These are phyloP conservation scores for Cercospora berteroae DNA, from an alignment of 2,329 filamentous ascomycete species.

Conservation along the genomic window DNA sequence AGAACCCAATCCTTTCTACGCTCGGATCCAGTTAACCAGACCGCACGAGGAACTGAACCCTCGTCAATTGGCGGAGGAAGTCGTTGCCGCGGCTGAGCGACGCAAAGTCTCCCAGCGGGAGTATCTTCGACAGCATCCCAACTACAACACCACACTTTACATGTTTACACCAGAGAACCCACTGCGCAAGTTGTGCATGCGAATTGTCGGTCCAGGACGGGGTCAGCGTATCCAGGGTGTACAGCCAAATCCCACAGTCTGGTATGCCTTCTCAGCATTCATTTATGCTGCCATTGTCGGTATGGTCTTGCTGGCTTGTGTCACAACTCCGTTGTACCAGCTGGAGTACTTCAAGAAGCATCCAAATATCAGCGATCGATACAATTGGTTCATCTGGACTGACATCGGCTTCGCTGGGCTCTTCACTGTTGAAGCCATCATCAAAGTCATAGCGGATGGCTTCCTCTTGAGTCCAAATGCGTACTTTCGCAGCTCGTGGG, in stretches of 20 bases:
- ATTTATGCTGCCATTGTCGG: conserved; percentile 92
- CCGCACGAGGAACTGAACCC: conserved; percentile 79
- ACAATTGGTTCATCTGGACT: conserved; percentile 94
- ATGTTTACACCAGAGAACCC: conserved; percentile 77
- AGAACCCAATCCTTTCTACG: conserved; percentile 95
- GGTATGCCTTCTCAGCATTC: conserved; percentile 91
- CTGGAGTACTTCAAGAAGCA: conserved; percentile 67
- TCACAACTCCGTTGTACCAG: conserved; percentile 93
- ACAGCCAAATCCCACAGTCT: conserved; percentile 81
- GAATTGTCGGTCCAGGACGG: conserved; percentile 84
- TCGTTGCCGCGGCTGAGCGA: conserved; percentile 76
- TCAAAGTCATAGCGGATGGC: conserved; percentile 94
- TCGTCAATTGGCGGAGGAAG: conserved; percentile 83
- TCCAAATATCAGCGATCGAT: conserved; percentile 45
- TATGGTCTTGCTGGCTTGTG: conserved; percentile 94
- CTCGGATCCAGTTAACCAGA: conserved; percentile 68
- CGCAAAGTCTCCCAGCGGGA: conserved; percentile 86
- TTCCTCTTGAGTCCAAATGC: conserved; percentile 97
- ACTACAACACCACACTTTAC: conserved; percentile 89
- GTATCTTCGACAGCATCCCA: conserved; percentile 81
- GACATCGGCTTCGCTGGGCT: conserved; percentile 85
- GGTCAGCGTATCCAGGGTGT: conserved; percentile 85
- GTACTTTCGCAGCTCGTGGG: conserved; percentile 95
- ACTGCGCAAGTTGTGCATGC: conserved; percentile 79
- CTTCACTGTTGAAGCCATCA: conserved; percentile 79